Conservation (phyloP, 2,329 filamentous ascomycete genomes). For the Beauveria rudraprayagi region DNA sequence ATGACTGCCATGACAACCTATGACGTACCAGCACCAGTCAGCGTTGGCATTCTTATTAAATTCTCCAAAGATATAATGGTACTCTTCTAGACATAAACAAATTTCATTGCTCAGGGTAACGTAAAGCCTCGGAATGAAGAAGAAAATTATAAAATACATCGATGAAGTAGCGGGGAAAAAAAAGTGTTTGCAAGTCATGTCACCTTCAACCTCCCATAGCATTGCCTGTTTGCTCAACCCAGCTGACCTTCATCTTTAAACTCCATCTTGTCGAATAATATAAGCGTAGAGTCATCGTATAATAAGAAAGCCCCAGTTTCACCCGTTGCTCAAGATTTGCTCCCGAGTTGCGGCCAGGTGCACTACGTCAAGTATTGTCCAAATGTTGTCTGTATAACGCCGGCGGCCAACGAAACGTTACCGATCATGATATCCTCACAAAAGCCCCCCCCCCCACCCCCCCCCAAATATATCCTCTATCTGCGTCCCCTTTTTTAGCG, state of each 20-base stretch:
- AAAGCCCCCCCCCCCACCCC: not conserved
- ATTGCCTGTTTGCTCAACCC: not conserved
- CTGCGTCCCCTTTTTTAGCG: not conserved
- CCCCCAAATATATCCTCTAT: not conserved
- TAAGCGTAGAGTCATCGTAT: slow-evolving; percentile 4
- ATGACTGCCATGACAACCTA: not conserved
- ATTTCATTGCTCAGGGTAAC: not conserved
- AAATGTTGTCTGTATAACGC: slow-evolving; percentile 11
- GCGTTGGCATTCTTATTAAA: not conserved
- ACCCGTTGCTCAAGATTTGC: not conserved
- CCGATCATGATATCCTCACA: slow-evolving; percentile 9
- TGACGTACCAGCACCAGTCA: not conserved
- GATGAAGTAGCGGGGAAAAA: not conserved
- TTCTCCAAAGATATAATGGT: too few relatives aligned
- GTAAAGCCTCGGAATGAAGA: not conserved
- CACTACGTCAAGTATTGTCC: slow-evolving; percentile 4
- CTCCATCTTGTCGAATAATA: not conserved
- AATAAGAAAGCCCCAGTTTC: not conserved
- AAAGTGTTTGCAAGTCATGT: not conserved
- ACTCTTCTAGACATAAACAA: not conserved
- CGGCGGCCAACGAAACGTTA: slow-evolving; percentile 4
- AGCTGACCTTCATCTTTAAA: not conserved
- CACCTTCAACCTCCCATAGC: not conserved
- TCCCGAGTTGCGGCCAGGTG: not conserved
- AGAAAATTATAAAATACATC: slow-evolving; percentile 8